A percentile compares a stretch with the other conserved stretches of the same genome.
Conservation (phyloP, 371 early-diverging fungal species). For the Mortierella sp. region DNA sequence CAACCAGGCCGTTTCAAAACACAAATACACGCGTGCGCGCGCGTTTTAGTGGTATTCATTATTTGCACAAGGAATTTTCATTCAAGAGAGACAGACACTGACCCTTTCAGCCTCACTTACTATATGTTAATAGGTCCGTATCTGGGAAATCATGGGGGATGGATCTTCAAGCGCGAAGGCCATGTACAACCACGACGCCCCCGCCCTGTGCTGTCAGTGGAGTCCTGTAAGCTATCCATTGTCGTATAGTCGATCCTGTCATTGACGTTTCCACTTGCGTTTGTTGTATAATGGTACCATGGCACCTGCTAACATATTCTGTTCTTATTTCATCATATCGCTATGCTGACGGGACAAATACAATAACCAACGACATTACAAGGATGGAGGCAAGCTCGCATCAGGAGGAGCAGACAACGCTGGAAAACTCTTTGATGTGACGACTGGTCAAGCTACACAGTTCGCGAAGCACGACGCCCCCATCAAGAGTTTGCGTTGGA, state of each 20-base stretch:
- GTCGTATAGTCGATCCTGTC: neutral
- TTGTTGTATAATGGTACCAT: neutral
- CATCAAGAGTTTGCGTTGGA: slow-evolving; percentile 80
- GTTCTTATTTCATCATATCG: neutral
- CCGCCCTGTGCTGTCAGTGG: slow-evolving; percentile 90
- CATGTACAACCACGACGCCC: slow-evolving; percentile 87
- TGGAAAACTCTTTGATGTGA: slow-evolving; percentile 83
- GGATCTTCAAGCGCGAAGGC: slow-evolving; percentile 86
- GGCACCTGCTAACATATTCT: neutral
- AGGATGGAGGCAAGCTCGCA: slow-evolving; percentile 91
- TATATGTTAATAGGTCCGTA: slow-evolving; percentile 78
- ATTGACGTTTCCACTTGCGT: neutral
- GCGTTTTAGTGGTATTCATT: neutral
- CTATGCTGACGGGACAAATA: neutral
- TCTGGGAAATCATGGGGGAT: slow-evolving; percentile 89
- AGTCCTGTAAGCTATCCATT: slow-evolving; percentile 73
- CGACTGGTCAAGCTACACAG: slow-evolving; percentile 82
- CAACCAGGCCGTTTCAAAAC: neutral
- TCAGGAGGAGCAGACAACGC: slow-evolving; percentile 93
- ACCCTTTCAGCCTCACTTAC: neutral
- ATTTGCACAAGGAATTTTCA: neutral
- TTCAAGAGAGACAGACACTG: neutral
- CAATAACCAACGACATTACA: slow-evolving; percentile 5
- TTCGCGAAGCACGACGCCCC: slow-evolving; percentile 89
- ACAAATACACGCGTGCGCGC: neutral